phyloP scores from a whole-genome alignment of 495 filamentous ascomycete genomes.

The Platismatia glauca region DNA sequence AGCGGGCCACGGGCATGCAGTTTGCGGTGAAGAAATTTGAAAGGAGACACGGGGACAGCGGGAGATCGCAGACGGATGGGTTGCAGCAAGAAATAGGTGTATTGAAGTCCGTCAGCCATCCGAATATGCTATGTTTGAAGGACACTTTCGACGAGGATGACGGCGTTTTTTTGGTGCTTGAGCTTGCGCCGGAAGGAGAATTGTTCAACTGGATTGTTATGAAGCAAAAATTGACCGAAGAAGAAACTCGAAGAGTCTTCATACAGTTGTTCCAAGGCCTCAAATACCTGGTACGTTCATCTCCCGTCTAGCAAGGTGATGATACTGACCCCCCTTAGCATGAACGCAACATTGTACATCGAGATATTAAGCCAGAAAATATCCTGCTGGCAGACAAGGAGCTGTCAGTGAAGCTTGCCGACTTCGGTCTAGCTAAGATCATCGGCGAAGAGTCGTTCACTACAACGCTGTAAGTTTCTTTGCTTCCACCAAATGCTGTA shows the following conservation, averaged over 20 bases:
- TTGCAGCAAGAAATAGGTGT: conserved; percentile 94
- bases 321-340: conserved; percentile 55
- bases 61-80: conserved; percentile 71
- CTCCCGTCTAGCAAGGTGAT: neutral
- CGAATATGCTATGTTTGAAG: conserved; percentile 89
- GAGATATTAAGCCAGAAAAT: conserved; percentile 98
- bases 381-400: conserved; percentile 82
- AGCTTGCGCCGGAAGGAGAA: conserved; percentile 87
- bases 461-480: conserved; percentile 63
- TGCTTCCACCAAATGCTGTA: neutral
- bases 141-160: conserved; percentile 90
- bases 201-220: conserved; percentile 89
- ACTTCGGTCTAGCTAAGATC: conserved; percentile 97
- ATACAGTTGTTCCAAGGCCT: conserved; percentile 85
- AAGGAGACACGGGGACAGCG: conserved; percentile 66
- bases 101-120: conserved; percentile 90
- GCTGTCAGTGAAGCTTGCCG: conserved; percentile 82
- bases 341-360: conserved; percentile 93
- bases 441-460: conserved; percentile 98
- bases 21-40: conserved; percentile 95
- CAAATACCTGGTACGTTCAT: conserved; percentile 72
- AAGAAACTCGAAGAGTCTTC: conserved; percentile 77
- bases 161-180: conserved; percentile 84
- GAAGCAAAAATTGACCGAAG: conserved; percentile 78
- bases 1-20: conserved; percentile 69